Evolutionary conservation across 2,329 filamentous ascomycete genomes (phyloP), one percentile per base, ranked within the genome.

Genomic region (Aspergillus clavatus): DNA sequence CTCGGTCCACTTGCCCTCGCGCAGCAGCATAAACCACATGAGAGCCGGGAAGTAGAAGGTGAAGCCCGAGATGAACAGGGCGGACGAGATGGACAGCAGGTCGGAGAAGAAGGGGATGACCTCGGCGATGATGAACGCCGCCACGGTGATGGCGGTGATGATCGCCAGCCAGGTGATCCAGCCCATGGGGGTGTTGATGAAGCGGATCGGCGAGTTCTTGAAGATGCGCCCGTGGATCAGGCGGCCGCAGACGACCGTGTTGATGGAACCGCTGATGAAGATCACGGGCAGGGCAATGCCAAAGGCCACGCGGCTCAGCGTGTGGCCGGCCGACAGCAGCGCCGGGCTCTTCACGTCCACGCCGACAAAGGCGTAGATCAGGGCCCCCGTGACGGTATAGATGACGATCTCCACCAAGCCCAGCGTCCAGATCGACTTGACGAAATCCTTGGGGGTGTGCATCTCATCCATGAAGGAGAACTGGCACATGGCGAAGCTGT

Each of bases 101-200:
- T 87, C 87, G 7, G 79, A 83, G 72, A 94, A 94, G 75, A 93
- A 91, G 0, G 88, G 88, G 57, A 91, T 91, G 36, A 89, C 83
- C 63, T 91, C 84, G 4, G 87, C 86, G 54, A 90, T 89, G 63
- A 94, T 79, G 63, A 91, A 93, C 3, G 87, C 87, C n/a, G 86
- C 57, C 14, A 89, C 68, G 84, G 88, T 94, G 3, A 84, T 86
- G 1, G 65, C 21, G 7, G 43, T 39, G 21, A 65, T 62, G 2
- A 63, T 42, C 6, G 24, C 41, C 18, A 64, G 42, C 64, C 64
- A 67, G 23, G 63, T 62, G 16, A 58, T 43, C 64, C 64, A 67
- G 18, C 64, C 61, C 50, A 58, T 61, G 47, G 55, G 58, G 28
- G 60, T 64, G 57, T 66, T 64, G 37, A 63, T 58, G 51, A 59